Percentiles rank a stretch among this genome's conserved stretches.
Evolutionary conservation across 129 eudicot genomes (phyloP).

Genomic region (carrot (Daucus carota)): DH1_v3.0 NC_030383.2:52224501-52225000

Average conservation of each 20-base stretch:
- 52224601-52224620: too few species aligned
- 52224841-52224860: slow-evolving; percentile 2
- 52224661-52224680: too few species aligned
- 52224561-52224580: too few species aligned
- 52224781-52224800: neutral
- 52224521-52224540: too few species aligned
- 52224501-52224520: too few species aligned
- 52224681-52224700: neutral
- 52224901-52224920: slow-evolving; percentile 85
- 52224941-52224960: slow-evolving; percentile 20
- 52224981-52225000: slow-evolving; percentile 5
- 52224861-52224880: slow-evolving; percentile 26
- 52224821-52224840: slow-evolving; percentile 8
- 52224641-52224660: too few species aligned
- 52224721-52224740: neutral
- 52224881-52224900: slow-evolving; percentile 73
- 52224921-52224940: slow-evolving; percentile 81
- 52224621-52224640: too few species aligned
- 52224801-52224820: slow-evolving; percentile 13
- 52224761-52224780: too few species aligned
- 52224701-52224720: neutral
- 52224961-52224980: slow-evolving; percentile 8
- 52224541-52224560: too few species aligned
- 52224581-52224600: too few species aligned
- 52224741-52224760: neutral